Base-by-base conservation (phyloP, 345 rosid genomes). In the Turnera subulata region DNA sequence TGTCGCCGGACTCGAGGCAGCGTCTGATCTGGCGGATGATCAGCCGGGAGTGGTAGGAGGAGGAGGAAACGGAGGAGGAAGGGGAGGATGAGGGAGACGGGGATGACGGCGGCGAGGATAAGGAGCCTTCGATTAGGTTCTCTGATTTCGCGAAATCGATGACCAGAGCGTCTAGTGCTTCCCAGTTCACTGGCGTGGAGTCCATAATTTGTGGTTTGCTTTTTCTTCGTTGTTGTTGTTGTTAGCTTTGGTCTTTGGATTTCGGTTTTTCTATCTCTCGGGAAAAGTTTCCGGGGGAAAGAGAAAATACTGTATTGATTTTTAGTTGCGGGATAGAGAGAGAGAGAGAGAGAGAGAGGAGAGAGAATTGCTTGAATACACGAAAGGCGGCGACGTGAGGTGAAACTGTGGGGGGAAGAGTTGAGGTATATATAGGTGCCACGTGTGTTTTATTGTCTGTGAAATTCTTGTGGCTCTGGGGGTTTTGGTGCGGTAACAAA, bases 71-170 rank as follows among this genome's bases (percentile, higher is more conserved):
- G 0, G 76, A 78, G 3, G 82, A 71, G 5, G 87, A 66, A 6
- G 87, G 67, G 2, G 86, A 62, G 43, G 83, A 46, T 3, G 61
- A 44, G 3, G 65, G 62, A 39, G 78, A 65, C 6, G 84, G 65
- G 16, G 82, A 60, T 20, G 75, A 58, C 17, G 83, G 60, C 0
- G 84, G 53, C 1, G 73, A 55, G 19, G 74, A 33, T 23, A 33
- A 47, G 11, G 74, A 52, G 59, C 79, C 89, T 54, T 84, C 95
- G 40, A 88, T 61, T 44, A 92, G 73, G 65, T 84, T 78, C 74
- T 92, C 98, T 26, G 96, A 83, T 80, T 68, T 80, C n/a, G 82
- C 89, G 61, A 86, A 92, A 65, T 92, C 93, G 68, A 83, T 63
- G n/a, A 92, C 66, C 7, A 92, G 81, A 33, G 79, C 75, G 74